Percentiles rank a stretch among this genome's conserved stretches.
Evolutionary conservation across 176 grass and related monocot genomes (phyloP).

Genomic region (Puya raimondii): DNA sequence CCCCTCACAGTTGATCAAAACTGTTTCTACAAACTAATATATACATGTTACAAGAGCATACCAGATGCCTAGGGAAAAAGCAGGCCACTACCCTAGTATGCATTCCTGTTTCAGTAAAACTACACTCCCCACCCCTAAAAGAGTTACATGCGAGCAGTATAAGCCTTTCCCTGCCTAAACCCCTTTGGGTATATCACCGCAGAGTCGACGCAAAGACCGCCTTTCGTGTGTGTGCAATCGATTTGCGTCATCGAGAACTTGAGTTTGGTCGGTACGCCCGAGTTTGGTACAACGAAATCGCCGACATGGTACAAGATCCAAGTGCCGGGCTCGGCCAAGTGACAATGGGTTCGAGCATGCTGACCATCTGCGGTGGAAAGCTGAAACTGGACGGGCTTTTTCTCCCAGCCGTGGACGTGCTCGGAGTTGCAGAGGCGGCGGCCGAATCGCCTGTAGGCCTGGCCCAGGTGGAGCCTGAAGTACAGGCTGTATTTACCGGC

Average conservation of each 20-base stretch:
- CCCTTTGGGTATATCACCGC: constrained; percentile 73
- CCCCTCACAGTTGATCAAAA: constrained; percentile 16
- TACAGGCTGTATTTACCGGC: constrained; percentile 70
- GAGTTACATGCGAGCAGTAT: not conserved
- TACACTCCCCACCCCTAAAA: not conserved
- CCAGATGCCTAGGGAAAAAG: constrained; percentile 48
- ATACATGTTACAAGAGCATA: constrained; percentile 28
- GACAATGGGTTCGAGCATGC: constrained; percentile 45
- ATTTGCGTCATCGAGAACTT: constrained; percentile 97
- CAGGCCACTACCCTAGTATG: constrained; percentile 26
- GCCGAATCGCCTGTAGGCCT: constrained; percentile 55
- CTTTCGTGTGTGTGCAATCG: constrained; percentile 91
- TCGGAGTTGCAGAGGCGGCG: constrained; percentile 43
- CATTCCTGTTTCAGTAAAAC: constrained; percentile 17
- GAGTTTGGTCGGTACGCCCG: constrained; percentile 34
- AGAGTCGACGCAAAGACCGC: constrained; percentile 63
- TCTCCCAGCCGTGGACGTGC: constrained; percentile 78
- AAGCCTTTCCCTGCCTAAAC: constrained; percentile 31
- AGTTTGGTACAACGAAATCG: constrained; percentile 52
- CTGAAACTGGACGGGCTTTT: constrained; percentile 77
- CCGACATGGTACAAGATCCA: constrained; percentile 78
- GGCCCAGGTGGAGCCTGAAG: constrained; percentile 72
- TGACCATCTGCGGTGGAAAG: constrained; percentile 66
- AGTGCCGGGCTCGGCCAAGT: constrained; percentile 50
- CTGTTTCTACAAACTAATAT: constrained; percentile 23